Base-by-base conservation (phyloP, 2,329 filamentous ascomycete genomes). In the Penicillium sp. region DNA sequence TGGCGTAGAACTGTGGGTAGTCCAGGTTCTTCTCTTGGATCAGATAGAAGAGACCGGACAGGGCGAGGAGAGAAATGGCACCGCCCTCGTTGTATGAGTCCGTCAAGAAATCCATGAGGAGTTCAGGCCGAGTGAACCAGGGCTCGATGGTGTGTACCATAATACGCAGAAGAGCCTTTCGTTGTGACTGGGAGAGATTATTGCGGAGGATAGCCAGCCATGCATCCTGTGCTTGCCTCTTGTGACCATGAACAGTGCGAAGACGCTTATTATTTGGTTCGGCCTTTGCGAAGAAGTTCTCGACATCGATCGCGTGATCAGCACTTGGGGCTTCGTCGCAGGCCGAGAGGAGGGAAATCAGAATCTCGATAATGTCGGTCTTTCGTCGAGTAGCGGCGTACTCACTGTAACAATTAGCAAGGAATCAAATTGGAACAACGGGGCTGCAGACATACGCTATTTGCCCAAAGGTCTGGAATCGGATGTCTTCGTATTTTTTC, bases 91-190 rank as follows among this genome's bases (percentile, higher is more conserved):
- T 85, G 80, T 96, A 98, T 33, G 89, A 96, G 78, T 95, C 92
- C n/a, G 93, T 97, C 58, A 99, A 80, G 76, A 98, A 99, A 79
- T 99, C 95, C 83, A 97, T 93, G 37, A 99, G 84, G 43, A 96
- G 83, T 72, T 98, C 94, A 1, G 93, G 90, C 63, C 92, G 91
- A 52, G 83, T 85, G 77, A 98, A 97, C 91, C 92, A 96, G 0
- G 94, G 93, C 26, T 91, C 90, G 68, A 97, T 92, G 37, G 87
- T 87, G 45, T 86, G 85, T 1, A 91, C 88, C 78, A 96, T 89
- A 63, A 90, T 84, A 62, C 86, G 84, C 52, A 99, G 83, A 2
- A 97, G 83, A 52, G 82, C 81, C 75, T 98, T 98, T 55, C 91
- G 88, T 73, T 96, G 90, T 16, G 89, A 85, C 64, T 88, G 87